Percentiles rank a stretch among this genome's conserved stretches.
Evolutionary conservation across 2,329 filamentous ascomycete species (phyloP).

Genomic region (Pseudocercospora cruenta): DNA sequence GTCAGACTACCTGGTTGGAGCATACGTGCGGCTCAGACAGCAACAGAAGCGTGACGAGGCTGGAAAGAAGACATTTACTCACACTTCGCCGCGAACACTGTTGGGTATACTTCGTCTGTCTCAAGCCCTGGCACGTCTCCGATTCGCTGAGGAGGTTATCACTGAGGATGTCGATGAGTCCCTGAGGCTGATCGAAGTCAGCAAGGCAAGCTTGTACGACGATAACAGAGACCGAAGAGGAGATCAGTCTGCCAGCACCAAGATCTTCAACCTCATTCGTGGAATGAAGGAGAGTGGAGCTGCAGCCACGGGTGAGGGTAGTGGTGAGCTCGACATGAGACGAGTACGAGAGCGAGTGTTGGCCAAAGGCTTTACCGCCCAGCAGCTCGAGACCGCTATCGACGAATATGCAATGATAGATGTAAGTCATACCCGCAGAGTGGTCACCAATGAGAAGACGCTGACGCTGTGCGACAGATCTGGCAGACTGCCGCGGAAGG

Average conservation of each 20-base stretch:
- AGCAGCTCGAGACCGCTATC: constrained; percentile 84
- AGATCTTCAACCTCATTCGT: constrained; percentile 94
- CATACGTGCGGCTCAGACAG: constrained; percentile 92
- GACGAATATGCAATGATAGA: constrained; percentile 87
- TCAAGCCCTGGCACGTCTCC: constrained; percentile 87
- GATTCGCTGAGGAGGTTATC: constrained; percentile 82
- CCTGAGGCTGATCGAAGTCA: constrained; percentile 85
- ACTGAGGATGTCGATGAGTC: constrained; percentile 96
- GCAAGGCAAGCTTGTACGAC: constrained; percentile 84
- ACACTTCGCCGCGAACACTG: constrained; percentile 91
- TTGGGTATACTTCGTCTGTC: constrained; percentile 90
- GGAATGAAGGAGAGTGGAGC: constrained; percentile 83
- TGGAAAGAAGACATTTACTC: constrained; percentile 87
- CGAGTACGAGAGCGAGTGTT: constrained; percentile 89
- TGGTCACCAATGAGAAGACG: constrained; percentile 7
- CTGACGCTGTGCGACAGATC: constrained; percentile 47
- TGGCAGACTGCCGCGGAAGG: constrained; percentile 61
- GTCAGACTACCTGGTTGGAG: constrained; percentile 95
- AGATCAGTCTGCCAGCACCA: constrained; percentile 78
- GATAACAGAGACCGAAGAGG: constrained; percentile 64
- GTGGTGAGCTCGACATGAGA: constrained; percentile 80
- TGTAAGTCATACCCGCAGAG: constrained; percentile 64
- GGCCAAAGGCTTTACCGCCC: constrained; percentile 94
- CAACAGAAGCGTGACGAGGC: constrained; percentile 90
- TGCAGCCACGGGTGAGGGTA: constrained; percentile 73